Percentiles rank a stretch among this genome's conserved stretches.
These are phyloP conservation scores for Penstemon davidsonii DNA, from an alignment of 257 asterid genomes.

Conservation along the genomic window DNA sequence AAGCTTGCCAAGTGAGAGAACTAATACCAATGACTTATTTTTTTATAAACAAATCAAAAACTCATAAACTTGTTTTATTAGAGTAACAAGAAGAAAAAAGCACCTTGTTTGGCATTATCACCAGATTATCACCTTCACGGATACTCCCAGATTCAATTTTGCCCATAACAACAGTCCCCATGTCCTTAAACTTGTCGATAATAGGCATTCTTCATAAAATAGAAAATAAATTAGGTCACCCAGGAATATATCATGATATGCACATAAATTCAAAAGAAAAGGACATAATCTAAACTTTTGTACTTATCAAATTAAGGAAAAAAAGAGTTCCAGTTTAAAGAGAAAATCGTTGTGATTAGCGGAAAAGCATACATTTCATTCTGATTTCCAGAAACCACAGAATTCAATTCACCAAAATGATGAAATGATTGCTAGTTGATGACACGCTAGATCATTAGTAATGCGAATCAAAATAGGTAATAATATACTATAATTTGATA, in stretches of 20 bases:
- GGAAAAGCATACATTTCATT: no score
- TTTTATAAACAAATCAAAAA: conserved; percentile 8
- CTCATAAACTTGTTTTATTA: background rate
- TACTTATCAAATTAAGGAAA: background rate
- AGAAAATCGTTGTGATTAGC: background rate
- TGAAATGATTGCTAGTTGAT: conserved; percentile 7
- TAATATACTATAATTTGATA: background rate
- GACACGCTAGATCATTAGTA: background rate
- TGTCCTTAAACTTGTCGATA: conserved; percentile 85
- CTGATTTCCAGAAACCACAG: background rate
- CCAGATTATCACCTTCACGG: conserved; percentile 74
- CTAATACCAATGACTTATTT: background rate
- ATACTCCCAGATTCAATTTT: conserved; percentile 91
- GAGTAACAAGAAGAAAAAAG: conserved; percentile 18
- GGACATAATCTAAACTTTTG: background rate
- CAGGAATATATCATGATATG: background rate
- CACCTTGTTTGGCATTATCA: conserved; percentile 97
- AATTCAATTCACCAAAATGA: background rate
- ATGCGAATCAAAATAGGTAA: background rate
- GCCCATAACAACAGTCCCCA: conserved; percentile 99
- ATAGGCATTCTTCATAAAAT: conserved; percentile 69
- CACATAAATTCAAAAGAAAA: conserved; percentile 17
- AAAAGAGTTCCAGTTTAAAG: background rate
- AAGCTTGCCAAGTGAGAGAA: background rate
- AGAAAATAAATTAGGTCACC: conserved; percentile 20